phyloP scores from a whole-genome alignment of 225 moss, liverwort and hornwort species.

The Bryum argenteum region DNA sequence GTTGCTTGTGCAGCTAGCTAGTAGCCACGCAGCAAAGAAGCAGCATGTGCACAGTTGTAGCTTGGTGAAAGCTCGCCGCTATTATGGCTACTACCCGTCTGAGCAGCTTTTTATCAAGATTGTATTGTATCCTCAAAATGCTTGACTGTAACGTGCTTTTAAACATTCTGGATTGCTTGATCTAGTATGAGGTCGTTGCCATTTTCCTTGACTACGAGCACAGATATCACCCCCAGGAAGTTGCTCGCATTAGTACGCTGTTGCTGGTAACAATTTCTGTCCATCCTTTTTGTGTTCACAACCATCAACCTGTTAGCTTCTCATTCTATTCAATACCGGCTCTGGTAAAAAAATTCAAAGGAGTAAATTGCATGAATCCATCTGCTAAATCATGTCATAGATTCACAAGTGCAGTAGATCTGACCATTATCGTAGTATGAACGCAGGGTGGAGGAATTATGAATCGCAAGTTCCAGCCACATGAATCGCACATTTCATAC shows the following conservation, averaged over 20 bases:
- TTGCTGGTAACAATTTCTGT: constrained; percentile 65
- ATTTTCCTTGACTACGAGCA: constrained; percentile 27
- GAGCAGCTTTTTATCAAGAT: constrained; percentile 96
- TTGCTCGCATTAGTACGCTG: constrained; percentile 76
- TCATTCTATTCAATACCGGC: not conserved
- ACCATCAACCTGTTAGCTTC: not conserved
- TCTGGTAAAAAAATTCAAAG: not conserved
- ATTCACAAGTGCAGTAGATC: not conserved
- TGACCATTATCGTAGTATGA: constrained; percentile 34
- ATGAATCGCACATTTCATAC: constrained; percentile 93
- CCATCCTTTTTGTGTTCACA: not conserved
- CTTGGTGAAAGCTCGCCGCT: constrained; percentile 82
- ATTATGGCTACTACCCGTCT: constrained; percentile 81
- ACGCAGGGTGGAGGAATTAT: constrained; percentile 91
- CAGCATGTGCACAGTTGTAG: constrained; percentile 98
- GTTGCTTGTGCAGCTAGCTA: constrained; percentile 45
- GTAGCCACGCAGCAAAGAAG: constrained; percentile 76
- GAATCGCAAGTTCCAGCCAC: constrained; percentile 96
- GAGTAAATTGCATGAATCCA: constrained; percentile 3
- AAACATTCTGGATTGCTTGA: constrained; percentile 9
- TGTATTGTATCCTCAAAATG: constrained; percentile 78
- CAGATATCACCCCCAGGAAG: constrained; percentile 95
- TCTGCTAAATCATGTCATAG: constrained; percentile 3
- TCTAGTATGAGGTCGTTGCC: not conserved
- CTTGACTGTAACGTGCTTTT: not conserved